Base-by-base conservation (phyloP, 208 protist genomes). In the Leishmania major region DNA sequence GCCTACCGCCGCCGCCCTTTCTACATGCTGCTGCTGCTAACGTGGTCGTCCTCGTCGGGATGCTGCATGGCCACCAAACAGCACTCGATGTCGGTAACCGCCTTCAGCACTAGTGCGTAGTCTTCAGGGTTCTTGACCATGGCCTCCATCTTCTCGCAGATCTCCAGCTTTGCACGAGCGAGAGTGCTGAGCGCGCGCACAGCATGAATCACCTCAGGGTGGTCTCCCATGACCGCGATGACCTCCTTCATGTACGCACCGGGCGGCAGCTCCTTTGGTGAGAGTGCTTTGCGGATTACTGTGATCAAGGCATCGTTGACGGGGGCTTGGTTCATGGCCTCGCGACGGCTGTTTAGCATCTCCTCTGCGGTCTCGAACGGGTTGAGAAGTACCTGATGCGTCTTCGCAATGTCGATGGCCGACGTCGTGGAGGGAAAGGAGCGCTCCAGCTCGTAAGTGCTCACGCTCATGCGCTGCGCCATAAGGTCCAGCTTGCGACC, bases 81-180 rank as follows among this genome's bases (percentile, higher is more conserved):
- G 83, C 95, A 98, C 84, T 97, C 92, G 17, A 98, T 95, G 70
- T 98, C 95, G 6, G 92, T 93, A 72, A 95, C 83, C 4, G 93
- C 93, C 89, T 98, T 98, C 78, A 98, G 88, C 37, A 96, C 91
- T 53, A 95, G 82, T 25, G 95, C 95, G 80, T 98, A 98, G 73
- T 95, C 89, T 69, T 98, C 91, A 5, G 92, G 91, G 73, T 85
- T 70, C 78, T 92, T 93, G 35, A 75, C 45, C 77, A 90, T 77
- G 45, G 85, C 90, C 37, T 93, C 82, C 37, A 88, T 79, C 60
- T 89, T 90, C 72, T 92, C 91, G 74, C 90, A 94, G 70, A 88
- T 77, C 37, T 87, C 84, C 71, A 98, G 75, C 79, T 95, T 94
- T 43, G 86, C 70, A 59, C 88, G 82, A 5, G 84, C 79, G 6